Base-by-base conservation (phyloP, 1,139 yeast genomes). In the Saccharomyces hybrid region DNA sequence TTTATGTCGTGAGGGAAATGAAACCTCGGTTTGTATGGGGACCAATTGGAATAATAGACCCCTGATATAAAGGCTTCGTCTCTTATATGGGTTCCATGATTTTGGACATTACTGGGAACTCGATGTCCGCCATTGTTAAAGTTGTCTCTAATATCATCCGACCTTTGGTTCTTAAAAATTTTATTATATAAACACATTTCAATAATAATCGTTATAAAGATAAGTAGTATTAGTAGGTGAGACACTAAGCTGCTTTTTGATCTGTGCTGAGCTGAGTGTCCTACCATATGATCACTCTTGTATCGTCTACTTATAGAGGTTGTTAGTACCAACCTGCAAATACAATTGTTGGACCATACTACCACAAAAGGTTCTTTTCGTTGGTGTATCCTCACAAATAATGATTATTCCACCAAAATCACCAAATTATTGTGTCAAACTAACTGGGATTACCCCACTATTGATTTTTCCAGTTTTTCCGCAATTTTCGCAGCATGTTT, bases 1-100 rank as follows among this genome's bases (percentile, higher is more conserved):
- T 91, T 89, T 9, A 90, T 77, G 55, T 86, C 83, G n/a, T 72
- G 72, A 0, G 95, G 91, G 53, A 76, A 76, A 66, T 84, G 90
- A 25, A 78, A 71, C 38, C 84, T 70, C 4, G 73, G 70, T 13
- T 73, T 75, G 61, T 89, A 88, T 7, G 86, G 85, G 0, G 93
- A 81, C 97, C 97, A 91, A 65, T 77, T 79, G 5, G 83, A 68
- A 56, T 74, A 79, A 59, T 78, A 79, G 11, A 77, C 62, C n/a
- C 75, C 75, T 0, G 71, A 64, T 7, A 56, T 38, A 50, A 52
- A 58, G 2, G 61, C 58, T 14, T 50, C 38, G 7, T 34, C 46
- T 14, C 48, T 54, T 14, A 28, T 41, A 27, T 42, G 28, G 5
- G 25, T 42, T n/a, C 23, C 14, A 29, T 46, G 48, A 27, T 14